A percentile compares a stretch with the other conserved stretches of the same genome.
These are phyloP conservation scores for Hypoxylon trugodes DNA, from an alignment of 495 filamentous ascomycete species.

Conservation along the genomic window DNA sequence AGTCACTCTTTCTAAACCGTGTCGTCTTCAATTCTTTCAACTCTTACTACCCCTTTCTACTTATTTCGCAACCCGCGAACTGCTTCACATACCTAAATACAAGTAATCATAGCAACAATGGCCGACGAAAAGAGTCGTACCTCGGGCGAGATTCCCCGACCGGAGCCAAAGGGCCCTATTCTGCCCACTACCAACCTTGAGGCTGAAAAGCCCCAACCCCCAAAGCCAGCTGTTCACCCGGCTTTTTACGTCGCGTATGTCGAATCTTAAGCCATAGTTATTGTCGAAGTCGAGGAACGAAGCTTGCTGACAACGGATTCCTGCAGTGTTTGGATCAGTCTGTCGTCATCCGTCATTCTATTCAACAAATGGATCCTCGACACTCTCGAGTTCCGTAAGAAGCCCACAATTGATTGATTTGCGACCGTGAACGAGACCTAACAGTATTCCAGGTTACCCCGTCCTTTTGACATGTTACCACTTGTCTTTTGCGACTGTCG, in stretches of 20 bases:
- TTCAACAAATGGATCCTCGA: slow-evolving; percentile 99
- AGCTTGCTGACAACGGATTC: slow-evolving; percentile 34
- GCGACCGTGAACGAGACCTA: slow-evolving; percentile 36
- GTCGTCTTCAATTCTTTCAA: slow-evolving; percentile 29
- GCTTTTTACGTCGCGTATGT: slow-evolving; percentile 89
- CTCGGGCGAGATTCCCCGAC: slow-evolving; percentile 74
- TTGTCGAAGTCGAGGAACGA: not conserved
- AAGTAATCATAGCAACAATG: slow-evolving; percentile 47
- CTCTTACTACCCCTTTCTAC: slow-evolving; percentile 49
- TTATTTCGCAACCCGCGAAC: slow-evolving; percentile 48
- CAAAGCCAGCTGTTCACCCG: slow-evolving; percentile 76
- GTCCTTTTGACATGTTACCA: slow-evolving; percentile 95
- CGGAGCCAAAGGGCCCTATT: slow-evolving; percentile 64
- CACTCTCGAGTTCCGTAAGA: slow-evolving; percentile 83
- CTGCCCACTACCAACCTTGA: slow-evolving; percentile 81
- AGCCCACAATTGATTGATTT: not conserved
- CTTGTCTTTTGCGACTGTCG: slow-evolving; percentile 84
- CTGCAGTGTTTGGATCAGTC: slow-evolving; percentile 83
- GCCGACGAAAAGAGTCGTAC: slow-evolving; percentile 81
- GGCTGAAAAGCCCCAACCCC: slow-evolving; percentile 70
- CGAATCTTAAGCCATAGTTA: slow-evolving; percentile 8
- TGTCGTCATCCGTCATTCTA: slow-evolving; percentile 92
- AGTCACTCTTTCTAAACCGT: slow-evolving; percentile 40
- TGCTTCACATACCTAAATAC: not conserved
- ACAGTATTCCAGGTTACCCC: slow-evolving; percentile 58